Percentiles rank a stretch among this genome's conserved stretches.
Conservation (phyloP, 2,329 filamentous ascomycete genomes). For the Arthrobotrys entomopaga region DNA sequence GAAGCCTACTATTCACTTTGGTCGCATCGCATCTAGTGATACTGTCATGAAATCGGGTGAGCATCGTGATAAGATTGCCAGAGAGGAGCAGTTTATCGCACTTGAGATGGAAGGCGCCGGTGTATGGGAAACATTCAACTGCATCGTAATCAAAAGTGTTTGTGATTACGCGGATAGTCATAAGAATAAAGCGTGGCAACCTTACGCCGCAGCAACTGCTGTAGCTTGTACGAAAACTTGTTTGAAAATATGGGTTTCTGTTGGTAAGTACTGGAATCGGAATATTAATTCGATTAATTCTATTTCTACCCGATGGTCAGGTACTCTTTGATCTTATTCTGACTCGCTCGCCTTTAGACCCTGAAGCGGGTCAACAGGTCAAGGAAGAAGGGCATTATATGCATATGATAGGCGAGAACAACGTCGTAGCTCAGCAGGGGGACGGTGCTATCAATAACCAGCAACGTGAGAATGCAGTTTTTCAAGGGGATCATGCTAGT, state of each 20-base stretch:
- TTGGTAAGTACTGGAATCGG: neutral
- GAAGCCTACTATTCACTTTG: constrained; percentile 10
- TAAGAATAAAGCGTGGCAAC: constrained; percentile 24
- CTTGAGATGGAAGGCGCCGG: constrained; percentile 22
- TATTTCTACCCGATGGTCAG: neutral
- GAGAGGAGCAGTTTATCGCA: neutral
- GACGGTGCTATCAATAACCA: no score
- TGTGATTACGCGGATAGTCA: constrained; percentile 27
- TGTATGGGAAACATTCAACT: constrained; percentile 5
- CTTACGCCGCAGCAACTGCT: constrained; percentile 11
- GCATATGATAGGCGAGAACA: no score
- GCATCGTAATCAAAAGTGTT: constrained; percentile 14
- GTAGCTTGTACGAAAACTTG: constrained; percentile 9
- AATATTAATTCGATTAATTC: neutral
- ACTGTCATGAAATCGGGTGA: constrained; percentile 6
- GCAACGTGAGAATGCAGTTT: no score
- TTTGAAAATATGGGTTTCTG: neutral
- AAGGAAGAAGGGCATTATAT: no score
- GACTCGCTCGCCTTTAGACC: no score
- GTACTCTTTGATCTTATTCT: no score
- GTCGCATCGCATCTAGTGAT: constrained; percentile 12
- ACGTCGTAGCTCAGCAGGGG: no score
- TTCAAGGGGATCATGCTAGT: no score
- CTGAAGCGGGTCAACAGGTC: no score
- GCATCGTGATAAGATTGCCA: neutral